phyloP scores from a whole-genome alignment of 305 asterid species.

The Fraxinus dipetala region DNA sequence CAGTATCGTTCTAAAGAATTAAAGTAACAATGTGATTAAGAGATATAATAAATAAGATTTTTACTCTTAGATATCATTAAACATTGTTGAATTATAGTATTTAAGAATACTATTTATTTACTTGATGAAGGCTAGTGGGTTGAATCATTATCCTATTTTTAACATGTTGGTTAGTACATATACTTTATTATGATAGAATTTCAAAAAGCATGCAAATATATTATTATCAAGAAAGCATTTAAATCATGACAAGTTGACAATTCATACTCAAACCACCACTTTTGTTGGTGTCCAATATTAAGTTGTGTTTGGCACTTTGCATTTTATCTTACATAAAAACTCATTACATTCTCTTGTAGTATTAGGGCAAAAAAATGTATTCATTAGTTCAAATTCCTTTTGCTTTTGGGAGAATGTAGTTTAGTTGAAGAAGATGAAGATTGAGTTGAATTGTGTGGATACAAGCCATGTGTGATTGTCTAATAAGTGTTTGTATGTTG shows the following conservation, averaged over 20 bases:
- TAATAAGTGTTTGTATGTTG: not conserved
- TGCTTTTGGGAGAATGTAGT: not conserved
- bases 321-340: not conserved
- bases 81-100: not conserved
- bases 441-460: not conserved
- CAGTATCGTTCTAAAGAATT: not conserved
- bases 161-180: conserved; percentile 18
- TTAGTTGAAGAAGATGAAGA: not conserved
- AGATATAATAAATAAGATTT: not conserved
- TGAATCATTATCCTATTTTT: not conserved
- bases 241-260: conserved; percentile 12
- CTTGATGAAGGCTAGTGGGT: not conserved
- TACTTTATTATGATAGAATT: conserved; percentile 19
- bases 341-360: not conserved
- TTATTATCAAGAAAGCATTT: not conserved
- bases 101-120: not conserved
- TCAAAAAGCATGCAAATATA: not conserved
- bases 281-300: conserved; percentile 4
- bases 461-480: conserved; percentile 21
- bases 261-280: conserved; percentile 17
- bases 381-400: not conserved
- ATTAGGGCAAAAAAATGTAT: not conserved
- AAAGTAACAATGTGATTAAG: not conserved
- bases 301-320: conserved; percentile 19
- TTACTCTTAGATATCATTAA: not conserved